Evolutionary conservation across 2,329 filamentous ascomycete species (phyloP).

Genomic region (Arthrinium phaeospermum): DNA sequence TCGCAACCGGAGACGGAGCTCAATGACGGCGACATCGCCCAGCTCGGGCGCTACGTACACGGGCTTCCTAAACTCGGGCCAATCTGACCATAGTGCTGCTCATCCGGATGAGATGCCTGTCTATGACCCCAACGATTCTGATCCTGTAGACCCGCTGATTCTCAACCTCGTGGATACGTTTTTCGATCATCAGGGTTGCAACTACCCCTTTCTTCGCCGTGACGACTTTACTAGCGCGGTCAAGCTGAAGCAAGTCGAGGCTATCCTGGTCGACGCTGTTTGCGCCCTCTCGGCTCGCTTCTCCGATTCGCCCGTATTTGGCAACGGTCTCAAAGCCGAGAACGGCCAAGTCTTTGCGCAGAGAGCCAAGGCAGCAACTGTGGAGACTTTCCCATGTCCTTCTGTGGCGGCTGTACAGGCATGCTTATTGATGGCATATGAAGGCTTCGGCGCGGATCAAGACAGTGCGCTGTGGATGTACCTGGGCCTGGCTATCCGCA

Average conservation of each 20-base stretch:
- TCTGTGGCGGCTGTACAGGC: constrained; percentile 85
- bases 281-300: constrained; percentile 84
- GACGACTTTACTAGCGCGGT: constrained; percentile 77
- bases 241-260: constrained; percentile 79
- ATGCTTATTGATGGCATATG: constrained; percentile 82
- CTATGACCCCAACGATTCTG: constrained; percentile 75
- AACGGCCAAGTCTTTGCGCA: constrained; percentile 81
- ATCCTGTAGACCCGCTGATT: constrained; percentile 76
- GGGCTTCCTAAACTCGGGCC: constrained; percentile 46
- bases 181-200: constrained; percentile 82
- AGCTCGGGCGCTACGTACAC: constrained; percentile 43
- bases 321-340: constrained; percentile 63
- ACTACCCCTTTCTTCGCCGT: constrained; percentile 80
- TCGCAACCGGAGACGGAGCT: constrained; percentile 68
- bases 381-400: constrained; percentile 83
- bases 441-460: constrained; percentile 86
- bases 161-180: constrained; percentile 80
- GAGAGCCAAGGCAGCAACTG: constrained; percentile 80
- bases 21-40: constrained; percentile 60
- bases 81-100: constrained; percentile 49
- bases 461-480: constrained; percentile 96
- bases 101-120: constrained; percentile 66
- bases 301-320: constrained; percentile 64
- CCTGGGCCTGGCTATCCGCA: constrained; percentile 82
- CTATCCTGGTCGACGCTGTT: constrained; percentile 85